Evolutionary conservation across 352 stramenopile genomes (phyloP), one percentile per base, ranked within the genome.

Genomic region (Achlya hypogyna): DNA sequence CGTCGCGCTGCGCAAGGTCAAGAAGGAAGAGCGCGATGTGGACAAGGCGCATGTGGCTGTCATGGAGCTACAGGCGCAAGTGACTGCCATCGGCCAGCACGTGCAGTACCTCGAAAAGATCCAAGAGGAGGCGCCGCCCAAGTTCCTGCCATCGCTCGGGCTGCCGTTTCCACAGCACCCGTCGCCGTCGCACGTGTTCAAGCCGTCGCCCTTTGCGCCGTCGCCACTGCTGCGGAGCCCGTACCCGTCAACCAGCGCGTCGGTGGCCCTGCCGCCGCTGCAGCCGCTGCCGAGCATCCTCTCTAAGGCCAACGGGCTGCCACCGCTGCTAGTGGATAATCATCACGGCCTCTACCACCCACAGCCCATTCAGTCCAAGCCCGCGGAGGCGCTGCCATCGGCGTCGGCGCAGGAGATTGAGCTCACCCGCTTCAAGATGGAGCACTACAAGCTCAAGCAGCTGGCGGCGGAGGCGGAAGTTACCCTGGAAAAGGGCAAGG

Each of bases 11-110:
- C 74, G 86, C 4, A 92, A 91, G 62, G 75, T 93, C 25, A 93
- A 93, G 68, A 84, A 84, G 28, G 86, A 95, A 29, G 86, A 93
- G 32, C 91, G 91, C 43, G 86, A 85, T 0, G 78, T 94, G 1
- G 86, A 95, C 27, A 64, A 80, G 82, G 23, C 88, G 75, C 27
- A 84, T 91, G 40, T 88, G 87, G 78, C 63, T 83, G 27, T 62
- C 90, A 1, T 86, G 85, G 54, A 95, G 80, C 59, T 89, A 74
- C 67, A 92, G 75, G 38, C 40, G 5, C 60, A 67, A 58, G 60
- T 67, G 14, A 67, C 60, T 10, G 60, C 60, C 14, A 56, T 67
- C n/a, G 60, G 60, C 6, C 91, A 89, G 45, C 85, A 94, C 42
- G 79, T 95, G 73, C 87, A 78, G 52, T 85, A 95, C 60, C 69